phyloP scores from a whole-genome alignment of 163 green algal genomes.

The Chlorella variabilis region DNA sequence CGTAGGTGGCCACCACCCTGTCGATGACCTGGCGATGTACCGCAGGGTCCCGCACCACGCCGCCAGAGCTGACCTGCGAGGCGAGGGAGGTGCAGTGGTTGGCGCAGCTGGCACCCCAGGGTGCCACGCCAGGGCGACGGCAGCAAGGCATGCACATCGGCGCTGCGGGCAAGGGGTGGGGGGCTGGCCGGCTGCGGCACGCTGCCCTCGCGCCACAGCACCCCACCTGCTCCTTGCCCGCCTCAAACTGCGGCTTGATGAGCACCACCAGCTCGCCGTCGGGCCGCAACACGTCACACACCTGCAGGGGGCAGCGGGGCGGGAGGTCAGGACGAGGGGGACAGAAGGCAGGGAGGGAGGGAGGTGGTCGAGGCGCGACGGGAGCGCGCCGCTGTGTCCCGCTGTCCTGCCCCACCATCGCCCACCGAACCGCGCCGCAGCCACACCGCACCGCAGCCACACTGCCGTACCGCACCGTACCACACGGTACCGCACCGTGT shows the following conservation, averaged over 20 bases:
- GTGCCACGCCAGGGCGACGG: no score
- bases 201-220: no score
- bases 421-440: no score
- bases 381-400: no score
- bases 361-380: not conserved
- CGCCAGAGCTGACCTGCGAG: slow-evolving; percentile 76
- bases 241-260: slow-evolving; percentile 99
- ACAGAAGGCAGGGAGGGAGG: not conserved
- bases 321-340: slow-evolving; percentile 72
- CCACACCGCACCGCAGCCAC: no score
- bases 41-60: slow-evolving; percentile 81
- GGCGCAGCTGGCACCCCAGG: no score
- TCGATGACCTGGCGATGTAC: slow-evolving; percentile 78
- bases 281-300: slow-evolving; percentile 67
- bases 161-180: no score
- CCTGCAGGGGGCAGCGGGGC: slow-evolving; percentile 25
- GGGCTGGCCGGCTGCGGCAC: no score
- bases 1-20: slow-evolving; percentile 67
- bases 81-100: not conserved
- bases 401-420: no score
- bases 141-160: no score
- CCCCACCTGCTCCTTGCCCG: slow-evolving; percentile 74
- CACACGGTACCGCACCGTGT: slow-evolving; percentile 25
- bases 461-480: not conserved
- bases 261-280: slow-evolving; percentile 80